These are phyloP conservation scores for Pholiota microspora DNA, from an alignment of 768 basidiomycete species.

Conservation along the genomic window DNA sequence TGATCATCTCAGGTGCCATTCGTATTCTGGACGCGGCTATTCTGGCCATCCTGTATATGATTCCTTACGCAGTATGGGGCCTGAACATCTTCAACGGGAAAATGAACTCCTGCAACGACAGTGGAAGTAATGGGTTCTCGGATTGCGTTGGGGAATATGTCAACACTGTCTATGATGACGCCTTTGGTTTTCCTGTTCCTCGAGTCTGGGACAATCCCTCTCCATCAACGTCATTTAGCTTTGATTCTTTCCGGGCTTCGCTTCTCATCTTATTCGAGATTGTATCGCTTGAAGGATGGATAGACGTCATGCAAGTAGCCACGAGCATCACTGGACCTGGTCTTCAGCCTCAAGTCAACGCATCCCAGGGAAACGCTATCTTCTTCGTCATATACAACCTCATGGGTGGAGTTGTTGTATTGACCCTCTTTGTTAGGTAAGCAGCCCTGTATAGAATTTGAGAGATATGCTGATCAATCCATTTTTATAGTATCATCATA, in stretches of 20 bases:
- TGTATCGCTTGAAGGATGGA: conserved; percentile 94
- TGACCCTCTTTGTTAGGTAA: conserved; percentile 89
- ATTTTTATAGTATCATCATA: conserved; percentile 79
- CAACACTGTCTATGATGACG: conserved; percentile 56
- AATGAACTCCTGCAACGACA: conserved; percentile 85
- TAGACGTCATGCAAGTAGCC: conserved; percentile 84
- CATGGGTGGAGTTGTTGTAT: conserved; percentile 84
- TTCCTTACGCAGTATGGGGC: conserved; percentile 92
- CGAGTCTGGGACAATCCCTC: conserved; percentile 89
- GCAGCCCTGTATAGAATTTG: conserved; percentile 17
- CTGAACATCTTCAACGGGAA: conserved; percentile 88
- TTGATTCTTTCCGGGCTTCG: conserved; percentile 82
- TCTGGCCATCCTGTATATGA: conserved; percentile 88
- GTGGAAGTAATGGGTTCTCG: conserved; percentile 43
- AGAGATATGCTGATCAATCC: not conserved
- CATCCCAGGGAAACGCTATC: conserved; percentile 78
- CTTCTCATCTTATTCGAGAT: conserved; percentile 95
- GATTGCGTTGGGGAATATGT: conserved; percentile 78
- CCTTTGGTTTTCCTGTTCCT: conserved; percentile 73
- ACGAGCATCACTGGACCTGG: conserved; percentile 73
- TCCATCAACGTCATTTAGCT: conserved; percentile 81
- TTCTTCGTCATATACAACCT: conserved; percentile 93
- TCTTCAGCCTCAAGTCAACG: conserved; percentile 69
- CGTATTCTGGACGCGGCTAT: conserved; percentile 89
- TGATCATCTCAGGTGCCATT: conserved; percentile 82